Conservation (phyloP, 331 rosid species). For the Telfairia occidentalis region DNA sequence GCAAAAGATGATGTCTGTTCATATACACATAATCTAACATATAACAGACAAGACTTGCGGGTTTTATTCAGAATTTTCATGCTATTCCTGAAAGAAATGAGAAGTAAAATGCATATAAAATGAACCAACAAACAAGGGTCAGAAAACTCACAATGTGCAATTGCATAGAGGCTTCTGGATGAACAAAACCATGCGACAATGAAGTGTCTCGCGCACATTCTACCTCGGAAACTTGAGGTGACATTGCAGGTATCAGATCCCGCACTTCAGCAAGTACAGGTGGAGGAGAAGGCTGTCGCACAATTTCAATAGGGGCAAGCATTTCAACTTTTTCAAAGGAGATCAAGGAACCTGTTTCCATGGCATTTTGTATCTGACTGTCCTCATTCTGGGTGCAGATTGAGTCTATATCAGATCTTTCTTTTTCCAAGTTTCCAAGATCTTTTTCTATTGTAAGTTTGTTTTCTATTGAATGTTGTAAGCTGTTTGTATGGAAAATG, state of each 20-base stretch:
- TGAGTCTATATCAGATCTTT: conserved; percentile 29
- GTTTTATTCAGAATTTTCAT: background rate
- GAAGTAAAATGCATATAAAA: background rate
- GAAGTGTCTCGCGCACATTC: conserved; percentile 38
- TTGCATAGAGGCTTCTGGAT: conserved; percentile 66
- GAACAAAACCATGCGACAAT: conserved; percentile 39
- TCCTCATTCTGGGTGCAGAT: conserved; percentile 28
- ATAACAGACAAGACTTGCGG: background rate
- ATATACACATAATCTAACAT: conserved; percentile 7
- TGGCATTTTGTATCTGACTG: conserved; percentile 21
- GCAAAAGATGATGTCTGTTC: background rate
- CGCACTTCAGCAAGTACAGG: conserved; percentile 94
- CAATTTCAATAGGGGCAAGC: conserved; percentile 38
- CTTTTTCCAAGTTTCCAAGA: conserved; percentile 21
- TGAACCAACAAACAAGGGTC: conserved; percentile 13
- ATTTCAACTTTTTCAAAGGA: conserved; percentile 56
- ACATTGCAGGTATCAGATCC: conserved; percentile 61
- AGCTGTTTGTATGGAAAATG: conserved; percentile 31
- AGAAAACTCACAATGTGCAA: conserved; percentile 68
- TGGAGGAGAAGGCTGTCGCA: conserved; percentile 92
- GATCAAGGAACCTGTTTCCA: conserved; percentile 59
- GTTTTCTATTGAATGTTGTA: conserved; percentile 35
- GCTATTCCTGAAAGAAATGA: background rate
- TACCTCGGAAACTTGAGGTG: conserved; percentile 41
- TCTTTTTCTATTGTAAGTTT: conserved; percentile 30